These are phyloP conservation scores for Podaxis rugospora DNA, from an alignment of 768 basidiomycete genomes.

Conservation along the genomic window DNA sequence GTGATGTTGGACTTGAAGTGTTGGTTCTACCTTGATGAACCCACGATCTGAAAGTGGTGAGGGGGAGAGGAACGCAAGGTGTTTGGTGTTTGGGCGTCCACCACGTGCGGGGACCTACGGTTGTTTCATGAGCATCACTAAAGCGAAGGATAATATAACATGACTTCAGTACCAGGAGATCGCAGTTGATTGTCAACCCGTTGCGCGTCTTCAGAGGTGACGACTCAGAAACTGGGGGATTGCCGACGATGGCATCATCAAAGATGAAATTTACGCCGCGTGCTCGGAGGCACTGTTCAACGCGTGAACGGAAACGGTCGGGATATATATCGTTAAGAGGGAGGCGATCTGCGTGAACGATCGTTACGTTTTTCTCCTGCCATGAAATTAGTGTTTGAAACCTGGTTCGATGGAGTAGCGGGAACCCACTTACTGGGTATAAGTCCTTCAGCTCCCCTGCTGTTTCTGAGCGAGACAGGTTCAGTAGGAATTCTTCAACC, in stretches of 20 bases:
- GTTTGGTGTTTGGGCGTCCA: constrained; percentile 41
- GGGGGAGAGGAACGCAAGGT: constrained; percentile 28
- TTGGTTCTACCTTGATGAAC: constrained; percentile 42
- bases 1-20: constrained; percentile 44
- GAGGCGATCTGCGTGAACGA: constrained; percentile 45
- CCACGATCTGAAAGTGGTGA: constrained; percentile 28
- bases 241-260: constrained; percentile 42
- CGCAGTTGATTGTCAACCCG: constrained; percentile 23
- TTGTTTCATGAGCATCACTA: neutral
- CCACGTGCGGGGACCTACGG: constrained; percentile 28
- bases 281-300: constrained; percentile 32
- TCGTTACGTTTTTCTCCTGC: constrained; percentile 43
- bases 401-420: neutral
- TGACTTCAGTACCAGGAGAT: constrained; percentile 18
- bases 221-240: neutral
- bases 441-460: constrained; percentile 23
- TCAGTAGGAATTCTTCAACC: constrained; percentile 3
- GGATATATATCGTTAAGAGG: constrained; percentile 53
- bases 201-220: constrained; percentile 19
- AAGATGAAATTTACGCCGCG: constrained; percentile 47
- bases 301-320: constrained; percentile 38
- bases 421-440: constrained; percentile 18
- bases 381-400: neutral
- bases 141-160: neutral
- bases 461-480: constrained; percentile 13